Conservation (phyloP, 1,284 basidiomycete species). For the Puccinia horiana region DNA sequence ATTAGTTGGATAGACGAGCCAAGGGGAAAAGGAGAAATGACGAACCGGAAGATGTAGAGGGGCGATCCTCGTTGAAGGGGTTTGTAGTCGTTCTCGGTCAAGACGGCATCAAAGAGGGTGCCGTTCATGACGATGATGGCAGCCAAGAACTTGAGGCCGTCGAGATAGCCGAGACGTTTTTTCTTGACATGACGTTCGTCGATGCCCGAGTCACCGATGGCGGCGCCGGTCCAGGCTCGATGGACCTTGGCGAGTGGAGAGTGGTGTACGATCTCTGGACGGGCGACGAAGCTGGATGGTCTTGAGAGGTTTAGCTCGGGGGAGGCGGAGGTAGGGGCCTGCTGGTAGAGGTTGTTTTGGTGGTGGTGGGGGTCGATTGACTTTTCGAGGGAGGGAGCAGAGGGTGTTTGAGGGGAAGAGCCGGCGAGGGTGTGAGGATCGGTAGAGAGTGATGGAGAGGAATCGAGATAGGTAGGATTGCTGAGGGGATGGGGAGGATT, state of each 20-base stretch:
- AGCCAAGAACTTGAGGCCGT: slow-evolving; percentile 57
- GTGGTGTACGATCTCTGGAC: slow-evolving; percentile 6
- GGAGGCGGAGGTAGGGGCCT: slow-evolving; percentile 8
- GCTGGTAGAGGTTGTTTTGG: slow-evolving; percentile 18
- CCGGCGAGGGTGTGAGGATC: slow-evolving; percentile 5
- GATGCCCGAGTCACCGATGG: slow-evolving; percentile 37
- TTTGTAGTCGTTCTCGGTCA: slow-evolving; percentile 53
- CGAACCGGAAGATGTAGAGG: slow-evolving; percentile 55
- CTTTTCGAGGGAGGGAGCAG: slow-evolving; percentile 8
- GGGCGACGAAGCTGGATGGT: slow-evolving; percentile 7
- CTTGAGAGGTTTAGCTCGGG: slow-evolving; percentile 7
- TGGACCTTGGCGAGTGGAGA: slow-evolving; percentile 34
- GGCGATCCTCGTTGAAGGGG: slow-evolving; percentile 56
- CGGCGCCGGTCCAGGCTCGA: slow-evolving; percentile 38
- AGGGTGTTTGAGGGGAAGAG: slow-evolving; percentile 3
- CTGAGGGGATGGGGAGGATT: slow-evolving; percentile 43
- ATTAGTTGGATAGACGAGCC: background rate
- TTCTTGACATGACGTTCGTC: slow-evolving; percentile 48
- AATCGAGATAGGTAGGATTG: slow-evolving; percentile 37
- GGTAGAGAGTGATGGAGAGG: slow-evolving; percentile 24
- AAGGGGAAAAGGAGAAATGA: background rate
- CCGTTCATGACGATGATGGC: slow-evolving; percentile 58
- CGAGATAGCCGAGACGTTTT: slow-evolving; percentile 56
- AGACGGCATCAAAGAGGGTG: slow-evolving; percentile 56
- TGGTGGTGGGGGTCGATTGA: slow-evolving; percentile 23